These are phyloP conservation scores for Orbilia oligospora DNA, from an alignment of 2,329 filamentous ascomycete genomes.

Conservation along the genomic window DNA sequence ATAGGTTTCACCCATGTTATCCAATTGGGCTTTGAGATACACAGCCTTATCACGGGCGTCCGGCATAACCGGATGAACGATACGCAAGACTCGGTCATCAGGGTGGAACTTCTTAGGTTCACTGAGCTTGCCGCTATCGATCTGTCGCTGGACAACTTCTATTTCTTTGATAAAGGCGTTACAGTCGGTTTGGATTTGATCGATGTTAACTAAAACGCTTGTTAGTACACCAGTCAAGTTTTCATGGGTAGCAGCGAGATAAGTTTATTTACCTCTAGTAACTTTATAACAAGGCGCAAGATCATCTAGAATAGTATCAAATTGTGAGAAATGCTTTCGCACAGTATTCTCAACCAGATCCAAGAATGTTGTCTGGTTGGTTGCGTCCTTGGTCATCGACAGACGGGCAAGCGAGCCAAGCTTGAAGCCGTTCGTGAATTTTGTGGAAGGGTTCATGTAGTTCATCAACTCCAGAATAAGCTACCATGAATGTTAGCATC, in stretches of 20 bases:
- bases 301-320: constrained; percentile 89
- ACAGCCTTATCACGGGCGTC: constrained; percentile 95
- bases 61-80: constrained; percentile 95
- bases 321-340: constrained; percentile 94
- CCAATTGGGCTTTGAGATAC: constrained; percentile 92
- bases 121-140: constrained; percentile 93
- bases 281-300: constrained; percentile 70
- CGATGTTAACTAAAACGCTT: constrained; percentile 78
- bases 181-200: constrained; percentile 88
- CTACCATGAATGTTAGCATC: constrained; percentile 46
- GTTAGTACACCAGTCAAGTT: constrained; percentile 1
- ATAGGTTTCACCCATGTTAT: constrained; percentile 91
- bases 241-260: background rate
- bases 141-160: constrained; percentile 89
- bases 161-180: constrained; percentile 95
- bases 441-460: constrained; percentile 99
- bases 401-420: constrained; percentile 91
- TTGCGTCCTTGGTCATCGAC: constrained; percentile 98
- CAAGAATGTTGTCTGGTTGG: constrained; percentile 96
- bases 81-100: constrained; percentile 91
- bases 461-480: constrained; percentile 98
- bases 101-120: constrained; percentile 98
- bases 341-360: constrained; percentile 97
- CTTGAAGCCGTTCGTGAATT: constrained; percentile 98
- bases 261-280: constrained; percentile 50